Conservation (phyloP, 129 eudicot genomes). For the Saussurea involucrata region DNA sequence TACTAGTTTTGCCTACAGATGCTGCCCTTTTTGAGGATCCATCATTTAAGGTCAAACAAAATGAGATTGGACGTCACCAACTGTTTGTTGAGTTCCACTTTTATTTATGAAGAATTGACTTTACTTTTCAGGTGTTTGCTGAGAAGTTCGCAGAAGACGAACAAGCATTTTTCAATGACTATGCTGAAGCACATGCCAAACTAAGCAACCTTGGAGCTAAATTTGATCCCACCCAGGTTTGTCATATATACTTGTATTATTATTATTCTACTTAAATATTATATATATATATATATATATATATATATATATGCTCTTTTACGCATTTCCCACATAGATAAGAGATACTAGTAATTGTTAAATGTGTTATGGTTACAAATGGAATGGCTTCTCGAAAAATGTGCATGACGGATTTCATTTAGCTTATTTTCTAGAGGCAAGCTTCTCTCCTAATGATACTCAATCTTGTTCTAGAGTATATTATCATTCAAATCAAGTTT, state of each 20-base stretch:
- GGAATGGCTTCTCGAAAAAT: neutral
- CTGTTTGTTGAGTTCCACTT: neutral
- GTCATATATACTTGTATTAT: neutral
- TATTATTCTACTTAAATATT: neutral
- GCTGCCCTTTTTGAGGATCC: slow-evolving; percentile 94
- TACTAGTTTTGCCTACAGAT: slow-evolving; percentile 97
- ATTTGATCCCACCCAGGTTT: slow-evolving; percentile 92
- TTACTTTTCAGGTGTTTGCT: slow-evolving; percentile 61
- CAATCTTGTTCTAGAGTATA: too few relatives aligned
- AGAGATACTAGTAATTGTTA: neutral
- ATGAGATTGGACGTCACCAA: neutral
- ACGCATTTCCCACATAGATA: neutral
- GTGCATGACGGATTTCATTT: too few relatives aligned
- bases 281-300: too few relatives aligned
- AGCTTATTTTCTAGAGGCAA: too few relatives aligned
- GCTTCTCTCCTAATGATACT: too few relatives aligned
- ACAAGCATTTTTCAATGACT: slow-evolving; percentile 81
- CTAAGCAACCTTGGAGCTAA: slow-evolving; percentile 97
- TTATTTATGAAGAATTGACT: slow-evolving; percentile 14
- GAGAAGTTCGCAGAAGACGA: slow-evolving; percentile 92
- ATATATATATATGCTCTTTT: too few relatives aligned
- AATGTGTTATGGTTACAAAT: neutral
- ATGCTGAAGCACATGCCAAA: slow-evolving; percentile 99
- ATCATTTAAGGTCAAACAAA: slow-evolving; percentile 70
- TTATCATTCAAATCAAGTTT: too few relatives aligned